Evolutionary conservation across 345 rosid species (phyloP), one percentile per base, ranked within the genome.

Genomic region (Citrus australasica): DNA sequence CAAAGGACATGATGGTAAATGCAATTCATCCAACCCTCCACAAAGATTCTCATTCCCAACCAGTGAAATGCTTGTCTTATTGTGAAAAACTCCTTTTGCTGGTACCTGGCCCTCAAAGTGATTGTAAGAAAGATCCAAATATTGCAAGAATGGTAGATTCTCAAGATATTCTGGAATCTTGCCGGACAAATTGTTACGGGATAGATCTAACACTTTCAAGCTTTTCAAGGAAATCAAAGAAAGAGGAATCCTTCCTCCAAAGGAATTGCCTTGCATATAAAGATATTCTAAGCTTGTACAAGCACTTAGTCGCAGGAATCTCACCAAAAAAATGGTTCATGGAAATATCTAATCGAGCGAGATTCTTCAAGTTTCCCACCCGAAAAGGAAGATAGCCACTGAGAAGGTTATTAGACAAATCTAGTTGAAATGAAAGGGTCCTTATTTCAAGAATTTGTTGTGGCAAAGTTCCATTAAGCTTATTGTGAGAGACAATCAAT

Each of bases 21-120:
- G 80, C 37, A 65, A 65, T 71, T 75, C 82, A 24, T 30, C 6
- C 3, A 67, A 19, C 38, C 59, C 81, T 7, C 84, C 67, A 42
- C 84, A 78, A 55, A 78, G 81, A 25, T 22, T 25, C n/a, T 69
- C 30, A 37, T 82, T 82, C n/a, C 82, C 84, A 0, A 16, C 5
- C 9, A 82, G 53, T 22, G 51, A 60, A 67, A 78, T 53, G 1
- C 27, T 38, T 8, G 62, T 74, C 30, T 40, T 63, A 38, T 82
- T 82, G 16, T 4, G 24, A 58, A 82, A 82, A 8, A 55, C 32
- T 9, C 76, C 76, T 46, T 62, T 48, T 51, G 25, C 25, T 22
- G 84, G 81, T 25, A 82, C 82, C 55, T 67, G 40, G 4, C 81
- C 73, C 3, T 73, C 65, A 14, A 74, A 35, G 21, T 63, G 17